Conservation (phyloP, 495 filamentous ascomycete genomes). For the Penicillium alfredii region DNA sequence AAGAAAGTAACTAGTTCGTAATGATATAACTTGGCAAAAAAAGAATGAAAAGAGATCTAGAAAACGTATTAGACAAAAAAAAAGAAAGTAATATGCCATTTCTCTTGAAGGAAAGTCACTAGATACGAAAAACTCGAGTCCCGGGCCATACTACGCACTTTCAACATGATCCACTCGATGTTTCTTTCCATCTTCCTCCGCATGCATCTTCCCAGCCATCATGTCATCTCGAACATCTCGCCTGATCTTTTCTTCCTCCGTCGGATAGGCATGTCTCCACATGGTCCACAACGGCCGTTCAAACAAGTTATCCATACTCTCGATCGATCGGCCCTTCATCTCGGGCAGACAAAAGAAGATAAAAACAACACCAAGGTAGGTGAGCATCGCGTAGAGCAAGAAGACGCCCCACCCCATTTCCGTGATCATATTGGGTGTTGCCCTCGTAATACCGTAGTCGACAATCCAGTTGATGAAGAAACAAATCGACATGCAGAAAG, state of each 20-base stretch:
- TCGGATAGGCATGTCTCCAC: conserved; percentile 28
- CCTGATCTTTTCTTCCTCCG: conserved; percentile 18
- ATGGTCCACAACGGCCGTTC: conserved; percentile 27
- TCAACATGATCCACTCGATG: conserved; percentile 13
- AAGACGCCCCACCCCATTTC: conserved; percentile 27
- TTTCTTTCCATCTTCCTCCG: conserved; percentile 8
- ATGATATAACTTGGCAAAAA: no score
- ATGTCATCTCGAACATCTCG: conserved; percentile 16
- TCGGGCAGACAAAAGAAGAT: conserved; percentile 27
- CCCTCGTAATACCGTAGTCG: conserved; percentile 22
- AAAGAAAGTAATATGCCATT: no score
- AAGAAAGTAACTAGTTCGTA: no score
- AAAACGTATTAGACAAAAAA: no score
- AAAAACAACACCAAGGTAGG: conserved; percentile 23
- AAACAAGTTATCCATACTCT: conserved; percentile 33
- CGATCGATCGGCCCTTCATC: conserved; percentile 29
- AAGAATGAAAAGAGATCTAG: no score
- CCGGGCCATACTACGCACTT: no score
- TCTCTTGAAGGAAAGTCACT: no score
- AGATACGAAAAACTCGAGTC: no score
- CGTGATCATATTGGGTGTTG: conserved; percentile 25
- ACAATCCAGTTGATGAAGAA: conserved; percentile 23
- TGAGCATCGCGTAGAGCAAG: conserved; percentile 22
- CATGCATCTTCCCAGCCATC: conserved; percentile 8
- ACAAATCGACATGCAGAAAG: conserved; percentile 21